phyloP scores from a whole-genome alignment of 306 rosid species.

The Fragaria iinumae region DNA sequence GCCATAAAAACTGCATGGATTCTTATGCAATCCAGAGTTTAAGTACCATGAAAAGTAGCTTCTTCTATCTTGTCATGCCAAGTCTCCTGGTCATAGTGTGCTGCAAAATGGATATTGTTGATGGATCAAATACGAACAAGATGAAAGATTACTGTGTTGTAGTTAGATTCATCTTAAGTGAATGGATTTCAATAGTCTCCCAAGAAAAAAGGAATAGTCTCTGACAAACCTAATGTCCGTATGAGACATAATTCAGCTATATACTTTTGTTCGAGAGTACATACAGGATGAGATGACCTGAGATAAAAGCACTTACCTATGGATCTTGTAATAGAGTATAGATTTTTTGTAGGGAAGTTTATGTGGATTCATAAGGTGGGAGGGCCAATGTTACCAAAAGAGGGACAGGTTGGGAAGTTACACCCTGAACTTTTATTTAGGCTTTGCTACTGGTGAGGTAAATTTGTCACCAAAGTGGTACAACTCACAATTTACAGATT shows the following conservation, averaged over 20 bases:
- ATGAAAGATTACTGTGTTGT: background rate
- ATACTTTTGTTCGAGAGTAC: background rate
- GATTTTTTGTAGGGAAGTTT: background rate
- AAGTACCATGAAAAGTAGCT: background rate
- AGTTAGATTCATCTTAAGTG: background rate
- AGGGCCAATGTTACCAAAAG: background rate
- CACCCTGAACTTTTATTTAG: background rate
- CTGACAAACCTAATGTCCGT: background rate
- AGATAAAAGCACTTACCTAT: background rate
- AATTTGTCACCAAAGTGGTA: background rate
- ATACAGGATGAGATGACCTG: background rate
- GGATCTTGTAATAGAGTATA: background rate
- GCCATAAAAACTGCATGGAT: background rate
- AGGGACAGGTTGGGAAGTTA: background rate
- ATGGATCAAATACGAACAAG: background rate
- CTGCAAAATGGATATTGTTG: background rate
- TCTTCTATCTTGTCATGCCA: background rate
- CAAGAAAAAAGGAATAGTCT: background rate
- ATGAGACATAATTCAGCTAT: background rate
- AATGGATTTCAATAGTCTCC: background rate
- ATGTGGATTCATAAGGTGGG: background rate
- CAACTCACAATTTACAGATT: background rate
- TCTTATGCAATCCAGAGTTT: background rate
- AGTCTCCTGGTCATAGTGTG: background rate
- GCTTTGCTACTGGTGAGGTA: background rate